A percentile compares a stretch with the other conserved stretches of the same genome.
Evolutionary conservation across 352 stramenopile genomes (phyloP).

Genomic region (Pythium volutum): DNA sequence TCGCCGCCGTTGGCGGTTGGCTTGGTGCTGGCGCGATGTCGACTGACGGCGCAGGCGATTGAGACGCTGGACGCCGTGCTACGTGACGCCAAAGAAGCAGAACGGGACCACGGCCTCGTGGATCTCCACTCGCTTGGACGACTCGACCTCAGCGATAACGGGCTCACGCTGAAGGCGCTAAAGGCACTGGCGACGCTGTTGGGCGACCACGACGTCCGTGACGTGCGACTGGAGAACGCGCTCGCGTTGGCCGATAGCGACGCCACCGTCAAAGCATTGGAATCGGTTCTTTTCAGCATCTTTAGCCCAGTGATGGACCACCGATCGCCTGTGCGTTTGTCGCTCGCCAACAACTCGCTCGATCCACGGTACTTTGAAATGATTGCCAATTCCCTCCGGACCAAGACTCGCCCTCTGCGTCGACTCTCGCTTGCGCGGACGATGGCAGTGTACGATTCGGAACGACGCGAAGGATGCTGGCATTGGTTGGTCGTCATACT

Average conservation of each 20-base stretch:
- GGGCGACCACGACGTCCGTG: neutral
- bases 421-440: constrained; percentile 10
- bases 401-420: neutral
- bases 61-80: neutral
- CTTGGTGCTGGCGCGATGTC: neutral
- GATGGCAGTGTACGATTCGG: neutral
- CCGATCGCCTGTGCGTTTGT: constrained; percentile 3
- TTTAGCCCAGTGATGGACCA: neutral
- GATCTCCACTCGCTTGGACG: neutral
- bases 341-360: constrained; percentile 16
- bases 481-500: constrained; percentile 4
- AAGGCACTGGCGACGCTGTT: constrained; percentile 3
- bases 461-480: constrained; percentile 1
- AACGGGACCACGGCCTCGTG: neutral
- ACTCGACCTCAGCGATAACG: constrained; percentile 19
- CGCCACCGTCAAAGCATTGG: neutral
- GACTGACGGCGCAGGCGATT: constrained; percentile 4
- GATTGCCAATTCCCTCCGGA: constrained; percentile 3
- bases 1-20: neutral
- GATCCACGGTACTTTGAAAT: neutral
- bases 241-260: neutral
- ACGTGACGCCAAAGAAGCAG: neutral
- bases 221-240: constrained; percentile 15
- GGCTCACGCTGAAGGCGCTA: neutral
- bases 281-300: neutral